phyloP scores from a whole-genome alignment of 2,329 filamentous ascomycete species.

The Magnaporthiopsis incrustans region DNA sequence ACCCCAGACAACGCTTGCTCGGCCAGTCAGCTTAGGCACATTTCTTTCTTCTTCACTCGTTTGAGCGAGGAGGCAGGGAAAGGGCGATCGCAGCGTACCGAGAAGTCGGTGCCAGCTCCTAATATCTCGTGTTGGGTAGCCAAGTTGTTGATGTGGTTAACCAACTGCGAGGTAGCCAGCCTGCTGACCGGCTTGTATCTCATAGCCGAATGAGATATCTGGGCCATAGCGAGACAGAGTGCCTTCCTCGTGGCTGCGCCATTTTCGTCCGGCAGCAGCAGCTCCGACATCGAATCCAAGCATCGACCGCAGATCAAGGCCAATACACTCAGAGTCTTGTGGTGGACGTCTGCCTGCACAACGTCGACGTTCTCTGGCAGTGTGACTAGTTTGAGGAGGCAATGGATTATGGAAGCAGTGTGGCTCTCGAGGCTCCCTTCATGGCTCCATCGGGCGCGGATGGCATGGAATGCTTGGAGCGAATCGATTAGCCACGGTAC shows the following conservation, averaged over 20 bases:
- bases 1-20: conserved; percentile 12
- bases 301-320: conserved; percentile 17
- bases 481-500: conserved; percentile 43
- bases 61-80: not conserved
- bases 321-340: conserved; percentile 21
- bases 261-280: conserved; percentile 14
- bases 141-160: conserved; percentile 13
- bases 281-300: conserved; percentile 11
- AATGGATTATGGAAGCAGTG: conserved; percentile 28
- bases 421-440: conserved; percentile 21
- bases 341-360: conserved; percentile 11
- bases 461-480: conserved; percentile 32
- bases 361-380: conserved; percentile 8
- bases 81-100: conserved; percentile 12
- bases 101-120: conserved; percentile 16
- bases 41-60: not conserved
- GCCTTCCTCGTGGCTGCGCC: conserved; percentile 11
- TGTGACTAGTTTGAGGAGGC: conserved; percentile 24
- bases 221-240: conserved; percentile 17
- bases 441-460: conserved; percentile 27
- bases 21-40: not conserved
- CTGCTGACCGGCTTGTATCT: conserved; percentile 18
- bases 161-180: conserved; percentile 17
- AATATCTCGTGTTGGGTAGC: conserved; percentile 12
- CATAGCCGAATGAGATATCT: conserved; percentile 16